Evolutionary conservation across 805 yeast species (phyloP).

Genomic region (Saccharomycopsis capsularis): DNA sequence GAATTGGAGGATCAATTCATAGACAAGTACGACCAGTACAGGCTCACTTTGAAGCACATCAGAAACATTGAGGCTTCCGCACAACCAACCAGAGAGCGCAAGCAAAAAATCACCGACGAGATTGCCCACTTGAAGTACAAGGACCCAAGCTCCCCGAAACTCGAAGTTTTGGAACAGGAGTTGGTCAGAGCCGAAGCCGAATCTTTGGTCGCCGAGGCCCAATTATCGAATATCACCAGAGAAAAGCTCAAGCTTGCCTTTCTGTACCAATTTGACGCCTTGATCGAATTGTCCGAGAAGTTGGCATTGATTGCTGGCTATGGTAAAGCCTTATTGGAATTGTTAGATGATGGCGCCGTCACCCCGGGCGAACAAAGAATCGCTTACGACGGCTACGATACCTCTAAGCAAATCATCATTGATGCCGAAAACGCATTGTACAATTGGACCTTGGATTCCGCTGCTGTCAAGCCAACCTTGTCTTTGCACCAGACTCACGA

Average conservation of each 20-base stretch:
- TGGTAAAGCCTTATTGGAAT: slow-evolving; percentile 94
- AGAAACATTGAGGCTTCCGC: slow-evolving; percentile 97
- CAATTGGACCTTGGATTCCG: slow-evolving; percentile 93
- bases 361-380: slow-evolving; percentile 99
- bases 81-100: slow-evolving; percentile 97
- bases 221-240: slow-evolving; percentile 94
- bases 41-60: slow-evolving; percentile 88
- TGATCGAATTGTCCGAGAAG: slow-evolving; percentile 93
- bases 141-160: slow-evolving; percentile 96
- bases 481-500: slow-evolving; percentile 73
- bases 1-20: slow-evolving; percentile 97
- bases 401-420: slow-evolving; percentile 93
- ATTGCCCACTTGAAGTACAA: slow-evolving; percentile 97
- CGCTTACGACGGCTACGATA: slow-evolving; percentile 96
- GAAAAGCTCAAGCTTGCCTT: slow-evolving; percentile 96
- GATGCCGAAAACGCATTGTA: slow-evolving; percentile 95
- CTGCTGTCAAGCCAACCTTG: slow-evolving; percentile 89
- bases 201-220: slow-evolving; percentile 98
- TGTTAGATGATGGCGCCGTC: slow-evolving; percentile 93
- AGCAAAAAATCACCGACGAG: slow-evolving; percentile 94
- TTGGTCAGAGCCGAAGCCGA: slow-evolving; percentile 99
- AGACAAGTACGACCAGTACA: slow-evolving; percentile 97
- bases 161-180: slow-evolving; percentile 93
- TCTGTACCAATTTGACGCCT: slow-evolving; percentile 92
- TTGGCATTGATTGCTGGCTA: slow-evolving; percentile 96